Base-by-base conservation (phyloP, 2,329 filamentous ascomycete species). In the Microsporum audouinii region DNA sequence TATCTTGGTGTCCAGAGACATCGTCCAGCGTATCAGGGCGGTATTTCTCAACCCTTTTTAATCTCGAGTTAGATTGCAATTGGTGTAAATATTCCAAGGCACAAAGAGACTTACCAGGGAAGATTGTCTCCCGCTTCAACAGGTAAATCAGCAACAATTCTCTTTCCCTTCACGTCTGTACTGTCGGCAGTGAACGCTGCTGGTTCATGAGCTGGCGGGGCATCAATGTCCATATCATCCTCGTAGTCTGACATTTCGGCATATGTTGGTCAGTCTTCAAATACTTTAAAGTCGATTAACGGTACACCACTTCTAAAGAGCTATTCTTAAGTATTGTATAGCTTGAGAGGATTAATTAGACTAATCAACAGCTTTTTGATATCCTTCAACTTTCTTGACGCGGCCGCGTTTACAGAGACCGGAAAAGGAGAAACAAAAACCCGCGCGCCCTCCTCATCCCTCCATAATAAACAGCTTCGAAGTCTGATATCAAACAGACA, bases 1-100 rank as follows among this genome's bases (percentile, higher is more conserved):
- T 97, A 75, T 99, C 94, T 71, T 96, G 88, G 75, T 99, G 94
- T 23, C 94, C 94, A 2, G 91, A 95, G 62, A 99, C 94, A 75
- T 99, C 94, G 67, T 87, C 84, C 53, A 99, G 84, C 1, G 88
- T 90, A 64, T 86, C 86, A 17, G 94, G 94, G 59, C 94, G 85
- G 76, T 97, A 99, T 71, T 99, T 99, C 72, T 99, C 94, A 6
- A 99, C 91, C 91, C 88, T 91, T 23, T 17, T 23, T n/a, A 34
- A 3, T 47, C 12, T 29, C 47, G 29, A 53, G 55, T 62, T 60
- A 65, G 68, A 58, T 67, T 58, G 63, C 56, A 68, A 62, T 8
- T 6, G 17, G 3, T 12, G 10, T 23, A 5, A 5, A 36, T 33
- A 1, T 14, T 10, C 8, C 5, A 5, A 27, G 3, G 17, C 5